These are phyloP conservation scores for Diospyros lotus DNA, from an alignment of 148 eudicot species.

Conservation along the genomic window DNA sequence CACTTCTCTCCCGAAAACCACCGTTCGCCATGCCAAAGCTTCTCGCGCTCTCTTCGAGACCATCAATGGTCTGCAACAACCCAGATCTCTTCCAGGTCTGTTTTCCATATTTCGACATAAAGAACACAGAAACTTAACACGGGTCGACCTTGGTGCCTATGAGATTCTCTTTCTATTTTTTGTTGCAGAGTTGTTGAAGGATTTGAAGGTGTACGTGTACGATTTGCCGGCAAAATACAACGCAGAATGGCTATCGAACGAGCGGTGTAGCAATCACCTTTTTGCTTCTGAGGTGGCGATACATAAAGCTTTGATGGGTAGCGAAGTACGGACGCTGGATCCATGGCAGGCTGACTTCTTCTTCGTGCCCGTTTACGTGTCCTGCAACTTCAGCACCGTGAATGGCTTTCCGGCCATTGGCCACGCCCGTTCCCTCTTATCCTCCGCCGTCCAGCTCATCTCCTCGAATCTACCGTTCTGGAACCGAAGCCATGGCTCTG, in stretches of 20 bases:
- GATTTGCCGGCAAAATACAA: conserved; percentile 69
- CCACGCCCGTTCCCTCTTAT: conserved; percentile 52
- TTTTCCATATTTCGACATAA: not conserved
- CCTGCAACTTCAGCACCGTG: conserved; percentile 75
- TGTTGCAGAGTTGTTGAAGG: conserved; percentile 22
- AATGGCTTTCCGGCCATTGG: conserved; percentile 85
- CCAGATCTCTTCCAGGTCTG: conserved; percentile 18
- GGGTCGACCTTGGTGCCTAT: not conserved
- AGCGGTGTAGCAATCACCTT: conserved; percentile 57
- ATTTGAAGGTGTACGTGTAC: conserved; percentile 57
- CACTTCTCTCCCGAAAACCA: conserved; percentile 12
- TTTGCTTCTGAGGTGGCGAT: conserved; percentile 89
- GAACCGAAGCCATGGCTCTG: conserved; percentile 65
- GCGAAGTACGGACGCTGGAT: conserved; percentile 46
- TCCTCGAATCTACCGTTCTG: conserved; percentile 60
- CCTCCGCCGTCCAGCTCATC: conserved; percentile 47
- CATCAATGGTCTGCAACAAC: not conserved
- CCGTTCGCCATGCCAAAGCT: conserved; percentile 11
- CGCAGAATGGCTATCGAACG: conserved; percentile 48
- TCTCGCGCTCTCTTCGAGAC: conserved; percentile 50
- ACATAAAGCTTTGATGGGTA: conserved; percentile 50
- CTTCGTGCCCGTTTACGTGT: conserved; percentile 80
- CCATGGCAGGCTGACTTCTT: conserved; percentile 75
- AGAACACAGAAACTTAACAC: no score
- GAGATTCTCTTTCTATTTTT: not conserved